phyloP scores from a whole-genome alignment of 2,329 filamentous ascomycete species.

The Apiospora arundinis region DNA sequence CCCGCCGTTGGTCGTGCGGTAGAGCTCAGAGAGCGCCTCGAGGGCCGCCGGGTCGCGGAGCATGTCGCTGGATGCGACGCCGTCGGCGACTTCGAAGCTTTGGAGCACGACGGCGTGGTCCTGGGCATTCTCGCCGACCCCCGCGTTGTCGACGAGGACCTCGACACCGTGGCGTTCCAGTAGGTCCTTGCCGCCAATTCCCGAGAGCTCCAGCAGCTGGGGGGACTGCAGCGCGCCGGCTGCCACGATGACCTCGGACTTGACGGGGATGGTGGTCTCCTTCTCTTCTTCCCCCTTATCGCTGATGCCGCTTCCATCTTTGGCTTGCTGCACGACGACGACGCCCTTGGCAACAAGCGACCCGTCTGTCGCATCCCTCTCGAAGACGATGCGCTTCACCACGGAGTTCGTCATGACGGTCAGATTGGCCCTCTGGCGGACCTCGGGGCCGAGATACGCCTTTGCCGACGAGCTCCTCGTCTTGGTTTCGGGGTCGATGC shows the following conservation, averaged over 20 bases:
- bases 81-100: conserved; percentile 49
- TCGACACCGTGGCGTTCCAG: conserved; percentile 45
- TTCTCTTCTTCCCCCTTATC: conserved; percentile 27
- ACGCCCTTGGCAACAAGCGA: conserved; percentile 44
- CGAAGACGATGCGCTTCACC: conserved; percentile 43
- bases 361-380: conserved; percentile 30
- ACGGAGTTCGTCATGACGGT: conserved; percentile 42
- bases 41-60: conserved; percentile 44
- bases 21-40: conserved; percentile 41
- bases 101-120: conserved; percentile 49
- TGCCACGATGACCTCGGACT: conserved; percentile 48
- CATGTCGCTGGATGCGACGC: conserved; percentile 44
- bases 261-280: conserved; percentile 26
- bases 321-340: conserved; percentile 31
- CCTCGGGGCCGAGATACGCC: conserved; percentile 42
- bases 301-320: not conserved
- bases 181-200: conserved; percentile 46
- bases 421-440: conserved; percentile 42
- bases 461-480: conserved; percentile 42
- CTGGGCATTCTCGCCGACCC: conserved; percentile 54
- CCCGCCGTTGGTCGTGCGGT: conserved; percentile 42
- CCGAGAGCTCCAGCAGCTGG: conserved; percentile 43
- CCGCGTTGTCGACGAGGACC: conserved; percentile 48
- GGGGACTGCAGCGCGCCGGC: conserved; percentile 47
- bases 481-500: conserved; percentile 40